These are phyloP conservation scores for Pistacia integerrima DNA, from an alignment of 345 rosid genomes.

Conservation along the genomic window DNA sequence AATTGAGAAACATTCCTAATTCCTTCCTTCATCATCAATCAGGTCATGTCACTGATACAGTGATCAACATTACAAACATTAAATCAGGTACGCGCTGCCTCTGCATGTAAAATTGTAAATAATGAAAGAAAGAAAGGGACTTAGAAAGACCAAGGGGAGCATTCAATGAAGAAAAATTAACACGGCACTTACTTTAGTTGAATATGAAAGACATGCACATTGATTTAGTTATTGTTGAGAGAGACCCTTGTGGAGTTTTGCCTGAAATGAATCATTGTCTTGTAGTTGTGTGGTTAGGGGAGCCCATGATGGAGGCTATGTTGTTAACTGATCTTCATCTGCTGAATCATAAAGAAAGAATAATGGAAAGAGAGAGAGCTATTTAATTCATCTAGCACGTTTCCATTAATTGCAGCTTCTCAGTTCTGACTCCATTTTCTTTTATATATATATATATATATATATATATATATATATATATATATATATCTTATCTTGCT, in stretches of 20 bases:
- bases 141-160: too few species aligned
- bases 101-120: neutral
- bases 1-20: neutral
- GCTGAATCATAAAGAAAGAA: neutral
- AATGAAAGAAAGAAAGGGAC: neutral
- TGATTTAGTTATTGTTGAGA: slow-evolving; percentile 13
- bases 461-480: too few species aligned
- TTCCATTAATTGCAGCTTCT: slow-evolving; percentile 16
- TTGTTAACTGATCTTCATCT: neutral
- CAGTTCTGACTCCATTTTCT: neutral
- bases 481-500: too few species aligned
- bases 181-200: slow-evolving; percentile 14
- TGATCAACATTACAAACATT: neutral
- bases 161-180: neutral
- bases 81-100: neutral
- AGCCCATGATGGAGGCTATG: neutral
- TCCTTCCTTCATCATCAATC: slow-evolving; percentile 4
- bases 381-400: neutral
- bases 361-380: neutral
- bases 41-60: neutral
- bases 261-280: neutral
- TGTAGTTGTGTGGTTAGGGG: too few species aligned
- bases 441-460: too few species aligned
- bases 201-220: neutral
- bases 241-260: neutral